phyloP scores from a whole-genome alignment of 805 yeast species.

The Candida qinlingensis region DNA sequence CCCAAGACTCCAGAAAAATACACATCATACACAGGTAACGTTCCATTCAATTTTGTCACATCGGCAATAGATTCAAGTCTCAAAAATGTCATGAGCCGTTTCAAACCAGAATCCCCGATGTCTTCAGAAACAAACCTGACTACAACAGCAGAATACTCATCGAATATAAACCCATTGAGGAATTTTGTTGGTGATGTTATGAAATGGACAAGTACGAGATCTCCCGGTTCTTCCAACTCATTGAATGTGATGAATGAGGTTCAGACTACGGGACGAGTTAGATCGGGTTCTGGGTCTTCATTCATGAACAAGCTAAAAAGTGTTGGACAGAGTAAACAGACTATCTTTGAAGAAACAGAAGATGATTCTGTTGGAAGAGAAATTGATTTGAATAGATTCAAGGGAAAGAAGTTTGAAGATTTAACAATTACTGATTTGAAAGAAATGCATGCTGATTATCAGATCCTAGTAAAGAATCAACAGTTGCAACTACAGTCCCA shows the following conservation, averaged over 20 bases:
- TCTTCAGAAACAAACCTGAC: background rate
- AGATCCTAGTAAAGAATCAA: slow-evolving; percentile 1
- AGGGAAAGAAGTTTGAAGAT: slow-evolving; percentile 13
- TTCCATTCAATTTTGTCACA: slow-evolving; percentile 1
- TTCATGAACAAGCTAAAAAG: slow-evolving; percentile 3
- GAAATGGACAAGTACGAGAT: slow-evolving; percentile 15
- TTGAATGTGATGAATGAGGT: background rate
- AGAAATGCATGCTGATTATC: slow-evolving; percentile 18
- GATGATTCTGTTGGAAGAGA: background rate
- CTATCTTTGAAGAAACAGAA: background rate
- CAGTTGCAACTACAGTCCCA: background rate
- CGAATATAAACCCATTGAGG: slow-evolving; percentile 17
- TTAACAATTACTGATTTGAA: slow-evolving; percentile 15
- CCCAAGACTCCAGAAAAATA: slow-evolving; percentile 2
- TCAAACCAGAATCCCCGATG: slow-evolving; percentile 9
- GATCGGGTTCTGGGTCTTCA: slow-evolving; percentile 7
- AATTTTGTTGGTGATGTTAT: slow-evolving; percentile 18
- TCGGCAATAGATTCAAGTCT: slow-evolving; percentile 14
- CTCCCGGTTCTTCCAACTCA: background rate
- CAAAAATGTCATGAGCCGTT: slow-evolving; percentile 9
- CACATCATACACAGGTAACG: background rate
- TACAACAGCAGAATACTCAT: background rate
- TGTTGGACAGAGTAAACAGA: background rate
- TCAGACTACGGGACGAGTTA: background rate
- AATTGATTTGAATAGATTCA: slow-evolving; percentile 9